Base-by-base conservation (phyloP, 352 stramenopile species). In the Pythium aquatile region DNA sequence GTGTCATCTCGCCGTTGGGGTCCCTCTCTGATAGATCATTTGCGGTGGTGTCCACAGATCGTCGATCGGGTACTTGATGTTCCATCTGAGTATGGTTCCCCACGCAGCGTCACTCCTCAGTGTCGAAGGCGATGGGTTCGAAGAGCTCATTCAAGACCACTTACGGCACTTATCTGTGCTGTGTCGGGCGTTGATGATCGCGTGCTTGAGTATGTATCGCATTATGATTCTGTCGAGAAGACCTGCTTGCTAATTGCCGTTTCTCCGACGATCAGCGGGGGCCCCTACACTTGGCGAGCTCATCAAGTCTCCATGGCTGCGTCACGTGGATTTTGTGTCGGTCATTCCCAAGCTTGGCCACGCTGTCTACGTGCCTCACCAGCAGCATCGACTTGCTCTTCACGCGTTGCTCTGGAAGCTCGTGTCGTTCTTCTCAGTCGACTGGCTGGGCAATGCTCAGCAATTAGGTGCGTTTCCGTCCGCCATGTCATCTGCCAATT, bases 11-110 rank as follows among this genome's bases (percentile, higher is more conserved):
- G 32, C 8, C 8, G 5, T 35, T 48, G 14, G 40, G 5, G 9
- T 47, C 39, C 14, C 16, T 47, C 39, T 7, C 39, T 47, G 39
- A 47, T 47, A 6, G 13, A 47, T 47, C 3, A 24, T 1, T 24
- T 24, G 13, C 14, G 2, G 39, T 46, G 8, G 8, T 37, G 35
- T 28, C 39, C 26, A 5, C 55, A 88, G 79, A 7, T 71, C 72
- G 14, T 77, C 78, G 5, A 81, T 88, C 40, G 80, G 80, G 7
- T 77, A 85, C 69, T 52, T 87, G 16, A 84, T 87, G 73, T 83
- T 87, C 46, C 80, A 88, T 59, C 59, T 88, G 17, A 77, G 72
- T 24, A 77, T 87, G 71, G 66, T 79, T 42, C 73, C 76, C 0
- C 70, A 78, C 7, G 57, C 49, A 17, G 17, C 51, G 2, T n/a